A percentile compares a stretch with the other conserved stretches of the same genome.
Evolutionary conservation across 1,139 yeast genomes (phyloP).

Genomic region (Kodamaea anthophila): DNA sequence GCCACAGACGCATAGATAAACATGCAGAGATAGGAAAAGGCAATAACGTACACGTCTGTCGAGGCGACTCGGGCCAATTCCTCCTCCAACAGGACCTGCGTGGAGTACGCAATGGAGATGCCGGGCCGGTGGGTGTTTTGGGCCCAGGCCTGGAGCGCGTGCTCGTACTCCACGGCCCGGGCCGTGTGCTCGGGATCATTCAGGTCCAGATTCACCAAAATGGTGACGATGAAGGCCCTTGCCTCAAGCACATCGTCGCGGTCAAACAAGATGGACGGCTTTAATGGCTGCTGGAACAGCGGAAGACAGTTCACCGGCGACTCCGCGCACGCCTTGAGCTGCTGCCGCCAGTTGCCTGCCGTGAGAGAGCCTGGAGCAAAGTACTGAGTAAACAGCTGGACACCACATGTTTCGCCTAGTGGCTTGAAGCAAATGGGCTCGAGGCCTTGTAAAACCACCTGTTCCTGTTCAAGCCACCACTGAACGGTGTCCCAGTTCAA

Average conservation of each 20-base stretch:
- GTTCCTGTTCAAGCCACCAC: constrained; percentile 88
- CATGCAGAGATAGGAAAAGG: constrained; percentile 80
- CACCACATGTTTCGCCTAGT: constrained; percentile 66
- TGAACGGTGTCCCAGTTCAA: constrained; percentile 57
- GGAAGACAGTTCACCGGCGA: constrained; percentile 91
- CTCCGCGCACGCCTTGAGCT: constrained; percentile 54
- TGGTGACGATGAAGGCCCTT: constrained; percentile 69
- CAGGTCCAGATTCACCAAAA: constrained; percentile 50
- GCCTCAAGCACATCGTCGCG: constrained; percentile 49
- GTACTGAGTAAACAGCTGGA: constrained; percentile 90
- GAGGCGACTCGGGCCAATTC: constrained; percentile 79
- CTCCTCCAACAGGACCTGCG: constrained; percentile 77
- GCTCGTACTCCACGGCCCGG: constrained; percentile 61
- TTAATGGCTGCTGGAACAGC: constrained; percentile 83
- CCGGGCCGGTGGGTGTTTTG: constrained; percentile 40
- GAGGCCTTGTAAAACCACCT: constrained; percentile 42
- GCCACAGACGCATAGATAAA: constrained; percentile 84
- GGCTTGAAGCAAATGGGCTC: constrained; percentile 85
- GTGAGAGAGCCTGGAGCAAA: constrained; percentile 59
- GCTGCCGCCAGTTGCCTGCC: constrained; percentile 46
- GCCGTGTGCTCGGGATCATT: constrained; percentile 29
- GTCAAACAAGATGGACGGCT: constrained; percentile 58
- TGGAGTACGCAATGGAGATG: constrained; percentile 63
- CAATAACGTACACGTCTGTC: constrained; percentile 67
- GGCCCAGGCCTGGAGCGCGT: constrained; percentile 51